Base-by-base conservation (phyloP, 768 basidiomycete genomes). In the Russula olivacea region DNA sequence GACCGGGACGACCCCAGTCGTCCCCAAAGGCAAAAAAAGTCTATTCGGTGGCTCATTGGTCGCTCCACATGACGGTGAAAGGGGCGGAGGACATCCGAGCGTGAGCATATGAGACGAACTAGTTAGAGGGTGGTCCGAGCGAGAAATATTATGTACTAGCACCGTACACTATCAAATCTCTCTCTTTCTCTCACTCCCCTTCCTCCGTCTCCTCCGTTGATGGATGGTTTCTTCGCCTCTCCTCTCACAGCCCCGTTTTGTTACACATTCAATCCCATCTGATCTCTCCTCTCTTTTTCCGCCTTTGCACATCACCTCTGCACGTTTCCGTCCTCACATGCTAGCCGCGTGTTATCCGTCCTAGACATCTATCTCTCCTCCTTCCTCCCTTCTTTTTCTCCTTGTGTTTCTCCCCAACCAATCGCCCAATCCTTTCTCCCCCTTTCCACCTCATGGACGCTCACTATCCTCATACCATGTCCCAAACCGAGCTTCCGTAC, bases 401-500 rank as follows among this genome's bases (percentile, higher is more conserved):
- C 56, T 49, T 58, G 43, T 41, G 43, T 21, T 45, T 47, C 41
- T 47, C 41, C 64, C 54, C 60, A 51, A 48, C 12, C 63, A 56
- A 61, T 68, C 59, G 21, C 40, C 55, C 62, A 54, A 34, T 25
- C 23, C 53, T 53, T 38, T 58, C 36, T 21, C 54, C 45, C 60
- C 52, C 3, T 40, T 36, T 5, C 55, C 55, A 12, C 6, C 55
- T 43, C 66, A 72, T 72, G 71, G 71, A 72, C 69, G 36, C 66
- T 50, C 66, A 69, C 69, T 70, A 66, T 48, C 57, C 69, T 47
- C 65, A 65, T 65, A 57, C 64, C 60, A 71, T 72, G 71, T 70
- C 72, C 64, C 59, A 69, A 50, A 59, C 59, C 60, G 71, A 72
- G 61, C 64, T 68, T 40, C 73, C 72, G 65, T 77, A 74, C 66